Evolutionary conservation across 371 early-diverging fungal species (phyloP), one percentile per base, ranked within the genome.

Genomic region (Mucor mucedo): DNA sequence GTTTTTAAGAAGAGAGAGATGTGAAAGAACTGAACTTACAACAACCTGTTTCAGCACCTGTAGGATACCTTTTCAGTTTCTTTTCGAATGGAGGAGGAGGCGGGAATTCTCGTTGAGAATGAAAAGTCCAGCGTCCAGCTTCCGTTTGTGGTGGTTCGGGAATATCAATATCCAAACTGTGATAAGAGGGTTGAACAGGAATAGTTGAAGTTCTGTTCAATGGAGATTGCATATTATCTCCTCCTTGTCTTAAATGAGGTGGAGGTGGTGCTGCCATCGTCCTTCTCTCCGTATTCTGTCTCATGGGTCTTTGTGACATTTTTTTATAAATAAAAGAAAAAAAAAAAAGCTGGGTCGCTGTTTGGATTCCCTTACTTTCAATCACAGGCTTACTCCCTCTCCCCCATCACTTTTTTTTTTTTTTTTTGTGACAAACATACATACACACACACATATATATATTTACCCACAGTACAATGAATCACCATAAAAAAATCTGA

Each of bases 111-210:
- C 44, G 62, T 64, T 76, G 76, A 0, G 83, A 76, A 58, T 79
- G 80, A 54, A 82, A 82, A 9, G 80, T 78, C 79, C 80, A 82
- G 59, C 71, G 68, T 33, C 83, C 83, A 14, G 77, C 79, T 68
- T 82, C 83, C 7, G 79, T 78, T 49, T 70, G 70, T 28, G 83
- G 80, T 28, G 80, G 80, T 57, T 81, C 82, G 16, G 81, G 81
- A 55, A 78, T 71, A 5, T 75, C 67, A 21, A 75, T 62, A 50
- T 81, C 73, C 1, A 75, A 16, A 10, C 68, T 65, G 4, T 72
- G 72, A 40, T 65, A 76, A n/a, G 75, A 62, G 28, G 78, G 52
- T 53, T 78, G 77, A 47, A 81, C 77, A n/a, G 73, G 76, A 54
- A 78, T 76, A 27, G 81, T 74, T 0, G 74, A 72, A 58, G 73